Evolutionary conservation across 2,329 filamentous ascomycete genomes (phyloP).

Genomic region (Tolypocladium album): DNA sequence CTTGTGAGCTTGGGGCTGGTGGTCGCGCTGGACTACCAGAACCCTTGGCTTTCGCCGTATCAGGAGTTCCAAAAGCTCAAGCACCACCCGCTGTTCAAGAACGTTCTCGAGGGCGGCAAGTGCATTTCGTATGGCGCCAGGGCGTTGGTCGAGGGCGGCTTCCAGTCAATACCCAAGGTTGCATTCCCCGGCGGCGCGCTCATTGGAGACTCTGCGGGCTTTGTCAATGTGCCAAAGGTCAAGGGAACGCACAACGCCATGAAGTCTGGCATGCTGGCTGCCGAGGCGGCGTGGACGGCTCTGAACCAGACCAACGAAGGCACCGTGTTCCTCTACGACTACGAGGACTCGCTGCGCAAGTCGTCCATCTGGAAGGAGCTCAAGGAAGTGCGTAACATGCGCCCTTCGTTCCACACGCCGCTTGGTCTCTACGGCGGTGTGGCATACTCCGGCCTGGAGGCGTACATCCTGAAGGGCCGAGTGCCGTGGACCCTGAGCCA

Average conservation of each 20-base stretch:
- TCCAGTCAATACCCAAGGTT: constrained; percentile 95
- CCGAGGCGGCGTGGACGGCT: constrained; percentile 78
- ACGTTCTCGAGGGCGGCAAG: constrained; percentile 87
- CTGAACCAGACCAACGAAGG: constrained; percentile 47
- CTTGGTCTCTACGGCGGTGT: constrained; percentile 85
- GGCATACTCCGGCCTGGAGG: constrained; percentile 86
- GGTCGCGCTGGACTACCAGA: constrained; percentile 87
- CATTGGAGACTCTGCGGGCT: constrained; percentile 92
- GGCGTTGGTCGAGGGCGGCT: constrained; percentile 86
- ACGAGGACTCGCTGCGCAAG: constrained; percentile 78
- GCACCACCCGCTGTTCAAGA: constrained; percentile 82
- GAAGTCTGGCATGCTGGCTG: constrained; percentile 93
- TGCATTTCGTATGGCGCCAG: constrained; percentile 94
- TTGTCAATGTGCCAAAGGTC: constrained; percentile 96
- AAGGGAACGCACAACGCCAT: constrained; percentile 98
- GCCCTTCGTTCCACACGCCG: constrained; percentile 82
- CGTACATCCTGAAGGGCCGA: constrained; percentile 74
- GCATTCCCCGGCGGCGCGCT: constrained; percentile 92
- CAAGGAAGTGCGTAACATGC: constrained; percentile 92
- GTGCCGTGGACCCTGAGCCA: constrained; percentile 91
- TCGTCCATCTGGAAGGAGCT: constrained; percentile 91
- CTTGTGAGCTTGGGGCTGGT: constrained; percentile 87
- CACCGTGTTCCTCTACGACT: constrained; percentile 86
- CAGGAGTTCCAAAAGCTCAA: constrained; percentile 98
- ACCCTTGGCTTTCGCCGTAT: constrained; percentile 94